Conservation (phyloP, 2,329 filamentous ascomycete species). For the Stylonectria norvegica region DNA sequence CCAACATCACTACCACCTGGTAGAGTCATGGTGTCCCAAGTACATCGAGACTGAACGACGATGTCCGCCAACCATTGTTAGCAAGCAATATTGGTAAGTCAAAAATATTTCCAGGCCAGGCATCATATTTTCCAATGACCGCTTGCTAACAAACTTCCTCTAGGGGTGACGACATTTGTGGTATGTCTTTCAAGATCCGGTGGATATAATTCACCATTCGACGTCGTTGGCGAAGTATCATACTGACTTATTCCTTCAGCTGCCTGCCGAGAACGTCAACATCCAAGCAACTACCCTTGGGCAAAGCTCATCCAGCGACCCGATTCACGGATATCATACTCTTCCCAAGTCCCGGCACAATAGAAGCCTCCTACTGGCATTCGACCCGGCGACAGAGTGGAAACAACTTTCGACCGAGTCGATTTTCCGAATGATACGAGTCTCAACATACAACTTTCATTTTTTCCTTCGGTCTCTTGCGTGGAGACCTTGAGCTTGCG, state of each 20-base stretch:
- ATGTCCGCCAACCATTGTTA: conserved; percentile 42
- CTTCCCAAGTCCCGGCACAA: conserved; percentile 30
- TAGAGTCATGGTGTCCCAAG: conserved; percentile 45
- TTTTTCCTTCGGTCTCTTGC: not conserved
- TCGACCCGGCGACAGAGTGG: too few relatives aligned
- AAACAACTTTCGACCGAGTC: too few relatives aligned
- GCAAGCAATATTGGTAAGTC: conserved; percentile 45
- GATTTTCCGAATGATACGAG: too few relatives aligned
- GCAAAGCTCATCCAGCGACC: conserved; percentile 37
- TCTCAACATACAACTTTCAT: not conserved
- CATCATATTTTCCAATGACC: conserved; percentile 2
- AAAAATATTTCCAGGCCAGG: conserved; percentile 2
- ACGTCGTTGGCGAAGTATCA: conserved; percentile 9
- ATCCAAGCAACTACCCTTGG: conserved; percentile 38
- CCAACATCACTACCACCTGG: conserved; percentile 48
- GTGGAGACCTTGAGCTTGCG: not conserved
- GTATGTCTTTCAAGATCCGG: conserved; percentile 31
- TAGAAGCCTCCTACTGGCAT: conserved; percentile 10
- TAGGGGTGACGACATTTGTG: conserved; percentile 45
- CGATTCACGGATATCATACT: conserved; percentile 27
- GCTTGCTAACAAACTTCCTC: conserved; percentile 23
- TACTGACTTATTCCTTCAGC: conserved; percentile 28
- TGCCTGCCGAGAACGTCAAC: conserved; percentile 39
- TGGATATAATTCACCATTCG: conserved; percentile 10
- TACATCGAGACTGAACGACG: conserved; percentile 44